Conservation (phyloP, 352 stramenopile genomes). For the Phytophthora sp. region DNA sequence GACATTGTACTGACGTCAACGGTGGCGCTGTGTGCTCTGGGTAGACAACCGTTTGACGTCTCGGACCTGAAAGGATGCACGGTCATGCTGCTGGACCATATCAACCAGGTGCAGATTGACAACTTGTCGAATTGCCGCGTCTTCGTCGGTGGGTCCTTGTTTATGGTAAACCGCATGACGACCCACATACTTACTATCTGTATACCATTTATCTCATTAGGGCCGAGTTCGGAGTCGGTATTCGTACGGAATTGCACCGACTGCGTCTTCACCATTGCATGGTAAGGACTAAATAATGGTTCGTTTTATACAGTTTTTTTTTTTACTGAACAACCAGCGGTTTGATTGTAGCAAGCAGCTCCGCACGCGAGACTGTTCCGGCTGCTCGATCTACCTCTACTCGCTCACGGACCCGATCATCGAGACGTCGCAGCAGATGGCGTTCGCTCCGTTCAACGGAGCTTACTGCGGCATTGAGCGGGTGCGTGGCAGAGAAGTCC, state of each 20-base stretch:
- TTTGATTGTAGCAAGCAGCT: constrained; percentile 95
- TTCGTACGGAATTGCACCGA: constrained; percentile 92
- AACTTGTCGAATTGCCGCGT: constrained; percentile 86
- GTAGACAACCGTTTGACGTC: constrained; percentile 88
- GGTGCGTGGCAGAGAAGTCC: constrained; percentile 24
- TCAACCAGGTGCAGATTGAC: constrained; percentile 93
- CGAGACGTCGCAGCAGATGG: constrained; percentile 87
- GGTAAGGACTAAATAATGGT: too few relatives aligned
- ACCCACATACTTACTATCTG: neutral
- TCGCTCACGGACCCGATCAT: constrained; percentile 93
- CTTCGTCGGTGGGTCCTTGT: constrained; percentile 68
- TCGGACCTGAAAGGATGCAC: constrained; percentile 83
- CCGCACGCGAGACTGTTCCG: constrained; percentile 81
- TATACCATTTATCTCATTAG: constrained; percentile 25
- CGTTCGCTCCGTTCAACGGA: constrained; percentile 90
- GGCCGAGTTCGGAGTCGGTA: constrained; percentile 84
- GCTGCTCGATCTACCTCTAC: constrained; percentile 90
- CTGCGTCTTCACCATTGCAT: constrained; percentile 90
- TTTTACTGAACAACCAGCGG: too few relatives aligned
- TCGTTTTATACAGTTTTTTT: too few relatives aligned
- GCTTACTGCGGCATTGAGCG: constrained; percentile 75
- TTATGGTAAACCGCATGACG: neutral
- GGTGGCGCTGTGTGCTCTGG: neutral
- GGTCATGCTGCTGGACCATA: constrained; percentile 87
- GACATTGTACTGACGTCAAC: neutral